Percentiles rank a stretch among this genome's conserved stretches.
Evolutionary conservation across 2,329 filamentous ascomycete species (phyloP).

Genomic region (Penicillium griseofulvum): DNA sequence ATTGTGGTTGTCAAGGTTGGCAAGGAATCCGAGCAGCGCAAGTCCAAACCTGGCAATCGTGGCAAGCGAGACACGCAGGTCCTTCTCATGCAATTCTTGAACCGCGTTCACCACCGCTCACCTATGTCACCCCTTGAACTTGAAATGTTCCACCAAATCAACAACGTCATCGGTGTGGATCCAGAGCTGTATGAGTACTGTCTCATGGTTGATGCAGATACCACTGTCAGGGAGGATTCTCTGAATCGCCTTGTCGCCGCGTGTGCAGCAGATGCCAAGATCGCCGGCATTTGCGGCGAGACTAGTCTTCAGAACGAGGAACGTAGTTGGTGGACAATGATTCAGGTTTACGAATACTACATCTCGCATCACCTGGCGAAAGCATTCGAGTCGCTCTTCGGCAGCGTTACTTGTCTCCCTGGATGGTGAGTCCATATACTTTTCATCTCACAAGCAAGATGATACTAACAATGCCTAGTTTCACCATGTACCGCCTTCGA

Average conservation of each 20-base stretch:
- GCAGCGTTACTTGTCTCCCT: slow-evolving; percentile 96
- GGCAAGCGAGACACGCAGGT: slow-evolving; percentile 99
- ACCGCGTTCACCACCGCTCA: slow-evolving; percentile 89
- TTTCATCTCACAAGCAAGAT: background rate
- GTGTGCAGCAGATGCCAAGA: slow-evolving; percentile 91
- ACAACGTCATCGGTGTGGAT: slow-evolving; percentile 98
- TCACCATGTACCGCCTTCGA: slow-evolving; percentile 96
- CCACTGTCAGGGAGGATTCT: slow-evolving; percentile 85
- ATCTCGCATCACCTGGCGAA: slow-evolving; percentile 97
- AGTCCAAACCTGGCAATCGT: slow-evolving; percentile 92
- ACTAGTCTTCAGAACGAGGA: slow-evolving; percentile 96
- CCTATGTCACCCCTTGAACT: slow-evolving; percentile 95
- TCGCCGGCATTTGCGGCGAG: slow-evolving; percentile 96
- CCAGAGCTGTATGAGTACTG: slow-evolving; percentile 97
- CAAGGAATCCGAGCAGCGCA: slow-evolving; percentile 89
- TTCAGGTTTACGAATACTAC: slow-evolving; percentile 99
- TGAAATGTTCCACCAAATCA: slow-evolving; percentile 98
- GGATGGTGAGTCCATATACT: slow-evolving; percentile 72
- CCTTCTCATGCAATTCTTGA: slow-evolving; percentile 93
- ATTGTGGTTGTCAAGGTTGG: slow-evolving; percentile 95
- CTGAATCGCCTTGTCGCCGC: slow-evolving; percentile 88
- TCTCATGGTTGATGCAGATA: slow-evolving; percentile 97
- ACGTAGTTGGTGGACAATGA: slow-evolving; percentile 98
- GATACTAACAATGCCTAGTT: slow-evolving; percentile 61
- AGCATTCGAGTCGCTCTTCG: slow-evolving; percentile 96